A percentile compares a stretch with the other conserved stretches of the same genome.
Conservation (phyloP, 2,329 filamentous ascomycete species). For the Arthrobotrys entomopaga region DNA sequence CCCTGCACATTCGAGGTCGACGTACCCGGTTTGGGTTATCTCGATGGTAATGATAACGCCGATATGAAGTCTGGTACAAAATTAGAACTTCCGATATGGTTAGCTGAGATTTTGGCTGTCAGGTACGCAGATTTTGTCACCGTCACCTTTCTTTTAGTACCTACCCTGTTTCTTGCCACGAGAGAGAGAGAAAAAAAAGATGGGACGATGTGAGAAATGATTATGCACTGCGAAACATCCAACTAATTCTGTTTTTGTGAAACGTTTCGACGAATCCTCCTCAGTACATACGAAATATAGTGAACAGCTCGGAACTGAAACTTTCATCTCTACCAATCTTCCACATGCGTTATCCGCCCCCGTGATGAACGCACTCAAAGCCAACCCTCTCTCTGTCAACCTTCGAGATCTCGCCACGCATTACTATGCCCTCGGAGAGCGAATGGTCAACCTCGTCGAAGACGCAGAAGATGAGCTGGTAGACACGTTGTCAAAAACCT, state of each 20-base stretch:
- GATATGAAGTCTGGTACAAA: conserved; percentile 82
- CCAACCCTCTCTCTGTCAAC: conserved; percentile 85
- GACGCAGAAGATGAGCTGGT: conserved; percentile 78
- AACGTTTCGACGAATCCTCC: background rate
- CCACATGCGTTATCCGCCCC: conserved; percentile 79
- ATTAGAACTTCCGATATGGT: conserved; percentile 88
- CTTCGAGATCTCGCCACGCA: conserved; percentile 83
- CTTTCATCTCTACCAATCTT: conserved; percentile 80
- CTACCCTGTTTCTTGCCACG: conserved; percentile 55
- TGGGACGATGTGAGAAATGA: conserved; percentile 26
- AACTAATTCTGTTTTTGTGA: conserved; percentile 1
- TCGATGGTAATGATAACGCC: conserved; percentile 81
- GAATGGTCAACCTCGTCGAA: conserved; percentile 90
- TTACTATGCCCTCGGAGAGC: conserved; percentile 85
- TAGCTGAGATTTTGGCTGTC: conserved; percentile 90
- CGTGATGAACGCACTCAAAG: conserved; percentile 88
- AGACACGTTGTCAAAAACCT: conserved; percentile 79
- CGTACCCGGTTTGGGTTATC: conserved; percentile 84
- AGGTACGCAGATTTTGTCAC: conserved; percentile 58
- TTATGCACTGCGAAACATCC: conserved; percentile 7
- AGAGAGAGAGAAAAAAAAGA: no score
- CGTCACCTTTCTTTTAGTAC: background rate
- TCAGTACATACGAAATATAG: conserved; percentile 61
- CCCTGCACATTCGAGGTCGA: conserved; percentile 94
- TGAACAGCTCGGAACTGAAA: conserved; percentile 63